These are phyloP conservation scores for Rutstroemia sydowiana DNA, from an alignment of 2,329 filamentous ascomycete species.

Conservation along the genomic window DNA sequence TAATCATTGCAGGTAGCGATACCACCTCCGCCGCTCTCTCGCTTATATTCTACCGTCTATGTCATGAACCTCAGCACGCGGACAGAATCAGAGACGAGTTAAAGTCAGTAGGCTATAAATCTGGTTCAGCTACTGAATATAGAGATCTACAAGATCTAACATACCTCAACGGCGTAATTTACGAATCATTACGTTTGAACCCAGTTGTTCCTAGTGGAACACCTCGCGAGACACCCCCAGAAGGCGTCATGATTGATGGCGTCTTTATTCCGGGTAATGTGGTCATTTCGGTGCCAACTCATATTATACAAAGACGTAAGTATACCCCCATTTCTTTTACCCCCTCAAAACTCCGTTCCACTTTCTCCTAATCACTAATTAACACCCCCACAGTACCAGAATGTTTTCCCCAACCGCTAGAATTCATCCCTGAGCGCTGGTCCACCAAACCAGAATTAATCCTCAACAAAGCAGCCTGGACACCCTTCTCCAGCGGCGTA, in stretches of 20 bases:
- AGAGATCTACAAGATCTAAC: neutral
- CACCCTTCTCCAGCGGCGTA: neutral
- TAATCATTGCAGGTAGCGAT: slow-evolving; percentile 12
- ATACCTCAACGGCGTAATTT: neutral
- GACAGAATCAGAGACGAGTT: slow-evolving; percentile 34
- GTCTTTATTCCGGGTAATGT: slow-evolving; percentile 12
- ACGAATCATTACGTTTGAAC: slow-evolving; percentile 3
- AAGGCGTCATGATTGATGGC: slow-evolving; percentile 17
- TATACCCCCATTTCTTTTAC: too few relatives aligned
- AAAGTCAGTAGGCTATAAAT: slow-evolving; percentile 31
- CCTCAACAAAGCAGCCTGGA: neutral
- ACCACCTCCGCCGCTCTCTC: slow-evolving; percentile 13
- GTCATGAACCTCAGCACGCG: slow-evolving; percentile 27
- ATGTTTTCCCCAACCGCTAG: neutral
- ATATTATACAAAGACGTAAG: too few relatives aligned
- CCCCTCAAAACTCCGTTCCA: too few relatives aligned
- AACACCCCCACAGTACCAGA: too few relatives aligned
- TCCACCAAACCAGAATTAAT: slow-evolving; percentile 5
- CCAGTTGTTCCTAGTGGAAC: neutral
- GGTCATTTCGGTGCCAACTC: too few relatives aligned
- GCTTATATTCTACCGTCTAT: slow-evolving; percentile 18
- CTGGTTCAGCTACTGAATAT: slow-evolving; percentile 34
- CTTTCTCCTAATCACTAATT: too few relatives aligned
- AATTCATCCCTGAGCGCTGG: slow-evolving; percentile 12
- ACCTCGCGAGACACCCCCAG: slow-evolving; percentile 14